Evolutionary conservation across 768 basidiomycete species (phyloP), one percentile per base, ranked within the genome.

Genomic region (Gymnopilus dilepis): DNA sequence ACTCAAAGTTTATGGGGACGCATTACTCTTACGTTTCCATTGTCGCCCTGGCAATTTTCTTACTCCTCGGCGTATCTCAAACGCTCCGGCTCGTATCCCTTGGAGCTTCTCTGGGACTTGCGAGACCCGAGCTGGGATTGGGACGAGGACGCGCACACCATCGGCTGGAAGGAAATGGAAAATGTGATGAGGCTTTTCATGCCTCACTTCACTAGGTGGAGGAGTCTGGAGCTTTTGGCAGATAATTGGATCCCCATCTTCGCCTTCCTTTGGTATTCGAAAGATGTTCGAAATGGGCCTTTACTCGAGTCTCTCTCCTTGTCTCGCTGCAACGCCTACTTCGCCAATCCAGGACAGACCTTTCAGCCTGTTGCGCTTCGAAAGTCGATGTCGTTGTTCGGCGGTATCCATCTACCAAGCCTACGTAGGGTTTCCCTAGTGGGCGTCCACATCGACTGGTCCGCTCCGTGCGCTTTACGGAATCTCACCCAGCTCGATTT

Each of bases 221-320:
- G 74, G 42, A 72, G 61, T 12, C 52, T 87, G 47, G 80, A 82
- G 50, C 74, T 88, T n/a, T 71, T 84, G 50, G 79, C 84, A 1
- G 86, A 88, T 63, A 88, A 84, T 4, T 88, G 86, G 85, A 75
- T 77, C 1, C 86, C 86, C 11, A 81, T 87, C 12, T 82, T 80
- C 65, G 74, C 78, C 8, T 85, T 87, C 65, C 77, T 87, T 9
- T 75, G 72, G 37, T 74, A 72, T 56, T 79, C 82, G 4, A 70
- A 68, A 11, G 56, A 69, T 8, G 69, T 77, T 26, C 68, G 70
- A 5, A 66, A 74, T 0, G 72, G 75, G 0, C 80, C 81, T 1
- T 63, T 71, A 19, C 72, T 87, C 5, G 72, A 78, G 57, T 67
- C 67, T 2, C 66, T 87, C 31, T 75, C 75, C 3, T 76, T 87